Percentiles rank a stretch among this genome's conserved stretches.
phyloP scores from a whole-genome alignment of 148 eudicot genomes.

The Camellia granthamiana region DNA sequence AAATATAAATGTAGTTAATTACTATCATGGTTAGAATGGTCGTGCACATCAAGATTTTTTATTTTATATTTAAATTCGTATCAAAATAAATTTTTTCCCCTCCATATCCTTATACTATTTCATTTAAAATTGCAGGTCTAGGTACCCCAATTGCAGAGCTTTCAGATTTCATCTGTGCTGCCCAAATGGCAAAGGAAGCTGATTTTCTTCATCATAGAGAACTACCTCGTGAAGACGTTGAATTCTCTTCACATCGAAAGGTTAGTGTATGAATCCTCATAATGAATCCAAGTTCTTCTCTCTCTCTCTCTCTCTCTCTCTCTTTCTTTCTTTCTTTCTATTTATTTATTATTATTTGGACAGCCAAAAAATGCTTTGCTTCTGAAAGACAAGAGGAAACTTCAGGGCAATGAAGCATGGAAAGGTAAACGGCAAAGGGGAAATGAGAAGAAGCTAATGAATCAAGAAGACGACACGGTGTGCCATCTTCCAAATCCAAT shows the following conservation, averaged over 20 bases:
- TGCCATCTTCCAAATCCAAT: conserved; percentile 77
- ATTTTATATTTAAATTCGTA: too few relatives aligned
- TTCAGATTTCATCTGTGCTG: conserved; percentile 61
- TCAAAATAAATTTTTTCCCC: background rate
- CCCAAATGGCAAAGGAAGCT: conserved; percentile 63
- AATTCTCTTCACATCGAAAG: background rate
- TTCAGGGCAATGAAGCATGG: conserved; percentile 13
- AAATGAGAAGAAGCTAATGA: background rate
- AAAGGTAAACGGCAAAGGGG: conserved; percentile 32
- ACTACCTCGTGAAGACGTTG: conserved; percentile 22
- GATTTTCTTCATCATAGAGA: conserved; percentile 26
- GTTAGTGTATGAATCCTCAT: background rate
- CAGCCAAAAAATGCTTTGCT: conserved; percentile 13
- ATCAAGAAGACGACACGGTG: conserved; percentile 36
- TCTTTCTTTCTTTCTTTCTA: too few relatives aligned
- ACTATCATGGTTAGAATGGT: background rate
- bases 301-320: background rate
- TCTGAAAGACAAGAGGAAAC: conserved; percentile 33
- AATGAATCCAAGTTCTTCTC: background rate
- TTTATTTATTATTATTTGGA: background rate
- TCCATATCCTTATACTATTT: background rate
- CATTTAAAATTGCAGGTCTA: conserved; percentile 43
- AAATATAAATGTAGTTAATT: background rate
- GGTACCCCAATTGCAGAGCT: conserved; percentile 54
- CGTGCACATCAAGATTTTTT: background rate